Base-by-base conservation (phyloP, 768 basidiomycete species). In the Hericium alpestre region DNA sequence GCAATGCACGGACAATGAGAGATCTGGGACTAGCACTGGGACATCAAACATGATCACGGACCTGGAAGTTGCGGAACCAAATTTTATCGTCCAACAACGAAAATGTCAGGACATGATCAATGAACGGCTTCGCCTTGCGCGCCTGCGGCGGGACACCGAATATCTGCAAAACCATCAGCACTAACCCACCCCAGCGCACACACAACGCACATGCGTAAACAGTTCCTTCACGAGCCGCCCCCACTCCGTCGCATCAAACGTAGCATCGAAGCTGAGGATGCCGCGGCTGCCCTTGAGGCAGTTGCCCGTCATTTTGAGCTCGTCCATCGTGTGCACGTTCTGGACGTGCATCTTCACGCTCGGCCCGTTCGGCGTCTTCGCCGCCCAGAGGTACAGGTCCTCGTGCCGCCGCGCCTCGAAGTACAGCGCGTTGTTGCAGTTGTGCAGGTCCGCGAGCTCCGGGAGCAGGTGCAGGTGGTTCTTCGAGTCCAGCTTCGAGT, bases 31-130 rank as follows among this genome's bases (percentile, higher is more conserved):
- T 20, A 18, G n/a, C 27, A 43, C 11, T 11, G 2, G 15, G 23
- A 38, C 49, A 59, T 43, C 66, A 16, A 37, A 20, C 1, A 10
- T 9, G 27, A 18, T 46, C 18, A n/a, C 75, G 62, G 57, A 93
- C 92, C 81, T 99, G 96, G 76, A 88, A 99, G 72, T 98, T 98
- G 62, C 96, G 84, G 78, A 98, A 98, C 96, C 96, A 99, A 62
- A 98, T 92, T 70, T 96, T 98, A 66, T 81, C 79, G 76, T 99
- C 96, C 32, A 95, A 79, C 55, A 98, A 77, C 38, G 95, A 96
- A 72, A 99, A 98, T 40, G 93, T 93, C 61, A 98, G 79, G 68
- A 99, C 84, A 66, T 98, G 96, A 73, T 99, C 96, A 66, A 99
- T 83, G 73, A 99, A 99, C 1, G 96, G 96, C 70, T 99, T 99